Base-by-base conservation (phyloP, 176 grass and related monocot genomes). In the Oryza rufipogon region DNA sequence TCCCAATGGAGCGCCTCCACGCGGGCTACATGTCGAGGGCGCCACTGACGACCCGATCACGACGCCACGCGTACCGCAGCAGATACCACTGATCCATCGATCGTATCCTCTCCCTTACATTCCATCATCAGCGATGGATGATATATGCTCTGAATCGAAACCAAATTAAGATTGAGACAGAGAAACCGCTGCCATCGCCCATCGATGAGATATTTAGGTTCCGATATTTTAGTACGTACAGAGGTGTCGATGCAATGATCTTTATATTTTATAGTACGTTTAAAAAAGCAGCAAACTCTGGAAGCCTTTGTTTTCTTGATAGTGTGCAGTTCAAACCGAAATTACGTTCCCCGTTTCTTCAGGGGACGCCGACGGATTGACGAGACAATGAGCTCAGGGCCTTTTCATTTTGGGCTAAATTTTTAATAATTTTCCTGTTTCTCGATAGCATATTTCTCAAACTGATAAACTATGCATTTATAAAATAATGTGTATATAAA, bases 1-100 rank as follows among this genome's bases (percentile, higher is more conserved):
- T 41, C 5, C 73, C 58, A 78, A 67, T 74, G 68, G 45, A 73
- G 34, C 68, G 25, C 7, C 79, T 58, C 16, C 76, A 80, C 30
- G 28, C 10, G 41, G 56, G 2, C 16, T 11, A 36, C 67, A 54
- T 54, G 44, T n/a, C 58, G 30, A 11, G 16, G 52, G 3, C 36
- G 63, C 38, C 69, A 22, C 47, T 49, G 52, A 56, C 16, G 17
- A n/a, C 6, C 17, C 12, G 54, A 58, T 58, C 17, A n/a, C 54
- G 16, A 58, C 19, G 54, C 54, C 51, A 56, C 51, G 51, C 51
- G 51, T 19, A 19, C 16, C 51, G 51, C 51, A 56, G 51, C 17
- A 9, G 4, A 19, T 7, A 19, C 51, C 51, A 54, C 15, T 28
- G 28, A 28, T 28, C 28, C 28, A 28, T 19, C 51, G 16, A 19